Conservation (phyloP, 225 moss, liverwort and hornwort species). For the Physcomitrium patens region DNA sequence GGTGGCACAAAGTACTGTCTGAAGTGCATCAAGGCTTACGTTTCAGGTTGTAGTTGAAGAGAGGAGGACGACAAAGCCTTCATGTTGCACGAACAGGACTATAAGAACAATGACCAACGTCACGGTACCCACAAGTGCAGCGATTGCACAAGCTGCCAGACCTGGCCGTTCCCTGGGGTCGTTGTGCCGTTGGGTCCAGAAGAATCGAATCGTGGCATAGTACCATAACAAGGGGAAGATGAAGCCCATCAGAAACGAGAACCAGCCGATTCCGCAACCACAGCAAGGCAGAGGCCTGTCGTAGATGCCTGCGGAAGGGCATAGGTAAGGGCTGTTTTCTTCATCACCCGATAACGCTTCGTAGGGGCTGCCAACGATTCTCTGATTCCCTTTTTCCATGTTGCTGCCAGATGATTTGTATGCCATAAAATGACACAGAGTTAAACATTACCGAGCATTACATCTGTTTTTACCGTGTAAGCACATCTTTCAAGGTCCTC, state of each 20-base stretch:
- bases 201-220: slow-evolving; percentile 79
- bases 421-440: background rate
- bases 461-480: background rate
- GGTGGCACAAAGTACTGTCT: too few species aligned
- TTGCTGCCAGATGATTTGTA: slow-evolving; percentile 21
- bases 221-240: slow-evolving; percentile 81
- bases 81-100: slow-evolving; percentile 50
- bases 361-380: slow-evolving; percentile 33
- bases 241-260: slow-evolving; percentile 81
- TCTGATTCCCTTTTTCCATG: slow-evolving; percentile 68
- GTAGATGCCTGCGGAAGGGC: slow-evolving; percentile 58
- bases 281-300: slow-evolving; percentile 89
- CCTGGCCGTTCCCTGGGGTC: slow-evolving; percentile 94
- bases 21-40: background rate
- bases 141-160: slow-evolving; percentile 91
- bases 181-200: slow-evolving; percentile 58
- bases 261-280: slow-evolving; percentile 97
- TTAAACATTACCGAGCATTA: slow-evolving; percentile 13
- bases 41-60: background rate
- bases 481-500: slow-evolving; percentile 17
- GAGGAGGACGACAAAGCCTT: too few species aligned
- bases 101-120: slow-evolving; percentile 52
- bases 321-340: slow-evolving; percentile 36
- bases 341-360: slow-evolving; percentile 47
- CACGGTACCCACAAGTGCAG: slow-evolving; percentile 71